Conservation (phyloP, 106 monocot genomes). For the Acorus calamus region DNA sequence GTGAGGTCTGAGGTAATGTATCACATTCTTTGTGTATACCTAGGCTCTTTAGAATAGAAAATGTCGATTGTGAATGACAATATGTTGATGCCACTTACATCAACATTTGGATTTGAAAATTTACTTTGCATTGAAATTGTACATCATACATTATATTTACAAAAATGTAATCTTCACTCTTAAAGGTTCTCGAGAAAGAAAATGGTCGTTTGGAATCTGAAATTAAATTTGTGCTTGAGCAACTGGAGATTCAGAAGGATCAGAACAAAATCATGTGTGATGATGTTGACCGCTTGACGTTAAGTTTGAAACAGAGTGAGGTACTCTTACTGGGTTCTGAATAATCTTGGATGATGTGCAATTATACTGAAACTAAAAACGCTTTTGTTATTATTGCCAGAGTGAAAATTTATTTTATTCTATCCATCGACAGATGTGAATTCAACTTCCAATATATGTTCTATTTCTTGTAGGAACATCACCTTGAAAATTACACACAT, state of each 20-base stretch:
- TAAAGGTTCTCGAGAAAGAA: conserved; percentile 40
- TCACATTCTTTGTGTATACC: too few species aligned
- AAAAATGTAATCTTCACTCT: background rate
- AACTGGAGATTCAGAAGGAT: conserved; percentile 23
- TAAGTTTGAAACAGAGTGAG: conserved; percentile 31
- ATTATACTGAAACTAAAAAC: too few species aligned
- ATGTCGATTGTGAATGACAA: too few species aligned
- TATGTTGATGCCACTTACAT: too few species aligned
- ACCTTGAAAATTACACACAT: conserved; percentile 37
- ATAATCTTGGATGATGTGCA: too few species aligned
- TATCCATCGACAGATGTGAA: too few species aligned
- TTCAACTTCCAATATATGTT: background rate
- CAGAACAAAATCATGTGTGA: conserved; percentile 24
- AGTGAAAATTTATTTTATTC: too few species aligned
- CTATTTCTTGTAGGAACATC: conserved; percentile 36
- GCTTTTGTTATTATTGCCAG: too few species aligned
- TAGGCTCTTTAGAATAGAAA: too few species aligned
- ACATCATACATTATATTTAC: background rate
- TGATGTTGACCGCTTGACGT: conserved; percentile 17
- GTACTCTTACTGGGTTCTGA: conserved; percentile 3
- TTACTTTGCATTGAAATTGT: too few species aligned
- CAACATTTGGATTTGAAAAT: too few species aligned
- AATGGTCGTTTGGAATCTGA: conserved; percentile 24
- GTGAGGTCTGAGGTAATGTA: conserved; percentile 44
- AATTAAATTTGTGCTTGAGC: conserved; percentile 25